These are phyloP conservation scores for Podaxis sp. DNA, from an alignment of 768 basidiomycete species.

Conservation along the genomic window DNA sequence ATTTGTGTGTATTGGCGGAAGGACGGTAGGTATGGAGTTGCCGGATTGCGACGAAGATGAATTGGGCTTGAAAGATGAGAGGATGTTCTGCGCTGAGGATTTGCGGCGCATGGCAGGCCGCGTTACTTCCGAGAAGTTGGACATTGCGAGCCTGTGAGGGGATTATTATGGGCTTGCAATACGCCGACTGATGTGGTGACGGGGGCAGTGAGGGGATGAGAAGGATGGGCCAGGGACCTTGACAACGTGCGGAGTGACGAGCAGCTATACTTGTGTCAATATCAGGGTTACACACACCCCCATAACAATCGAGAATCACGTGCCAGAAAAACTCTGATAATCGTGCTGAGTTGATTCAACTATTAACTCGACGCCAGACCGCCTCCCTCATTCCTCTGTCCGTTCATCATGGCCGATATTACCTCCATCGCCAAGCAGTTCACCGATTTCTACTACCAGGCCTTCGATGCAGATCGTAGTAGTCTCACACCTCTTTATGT, in stretches of 20 bases:
- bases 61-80: slow-evolving; percentile 64
- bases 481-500: slow-evolving; percentile 73
- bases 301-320: slow-evolving; percentile 9
- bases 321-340: slow-evolving; percentile 2
- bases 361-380: slow-evolving; percentile 10
- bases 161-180: neutral
- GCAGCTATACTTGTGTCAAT: slow-evolving; percentile 11
- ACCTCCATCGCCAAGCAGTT: slow-evolving; percentile 74
- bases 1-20: slow-evolving; percentile 26
- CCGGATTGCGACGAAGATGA: slow-evolving; percentile 22
- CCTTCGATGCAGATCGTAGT: slow-evolving; percentile 64
- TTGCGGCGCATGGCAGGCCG: slow-evolving; percentile 77
- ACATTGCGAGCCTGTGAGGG: slow-evolving; percentile 23
- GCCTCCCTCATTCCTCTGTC: slow-evolving; percentile 13
- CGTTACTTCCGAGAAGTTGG: slow-evolving; percentile 31
- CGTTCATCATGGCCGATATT: slow-evolving; percentile 52
- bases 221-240: neutral
- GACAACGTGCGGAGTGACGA: slow-evolving; percentile 8
- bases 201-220: slow-evolving; percentile 3
- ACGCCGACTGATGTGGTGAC: neutral
- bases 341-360: slow-evolving; percentile 7
- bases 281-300: neutral
- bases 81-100: slow-evolving; percentile 80
- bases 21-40: slow-evolving; percentile 29
- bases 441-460: slow-evolving; percentile 75